Conservation (phyloP, 768 basidiomycete genomes). For the Calocybe cyanea region DNA sequence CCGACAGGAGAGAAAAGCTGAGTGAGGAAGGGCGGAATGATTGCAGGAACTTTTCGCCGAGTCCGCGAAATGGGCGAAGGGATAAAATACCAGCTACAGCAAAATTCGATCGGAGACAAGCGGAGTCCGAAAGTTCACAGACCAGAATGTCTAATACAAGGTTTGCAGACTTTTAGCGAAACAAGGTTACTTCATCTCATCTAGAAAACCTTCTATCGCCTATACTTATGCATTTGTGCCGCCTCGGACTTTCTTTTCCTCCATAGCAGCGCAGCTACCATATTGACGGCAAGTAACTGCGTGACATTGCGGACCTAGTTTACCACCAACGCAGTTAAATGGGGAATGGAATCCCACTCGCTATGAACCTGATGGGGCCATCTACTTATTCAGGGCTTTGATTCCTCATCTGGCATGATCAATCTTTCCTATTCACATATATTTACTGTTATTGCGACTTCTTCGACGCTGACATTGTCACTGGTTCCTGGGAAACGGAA, state of each 20-base stretch:
- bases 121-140: slow-evolving; percentile 5
- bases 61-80: neutral
- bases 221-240: too few species aligned
- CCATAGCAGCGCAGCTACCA: neutral
- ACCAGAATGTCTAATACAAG: neutral
- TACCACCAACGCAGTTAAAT: neutral
- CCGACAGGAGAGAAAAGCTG: too few species aligned
- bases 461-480: too few species aligned
- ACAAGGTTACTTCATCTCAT: too few species aligned
- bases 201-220: too few species aligned
- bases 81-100: too few species aligned
- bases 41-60: too few species aligned
- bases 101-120: slow-evolving; percentile 9
- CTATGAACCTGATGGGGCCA: neutral
- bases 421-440: neutral
- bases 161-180: neutral
- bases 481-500: slow-evolving; percentile 6
- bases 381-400: neutral
- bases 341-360: neutral
- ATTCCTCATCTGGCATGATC: slow-evolving; percentile 3
- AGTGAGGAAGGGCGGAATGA: too few species aligned
- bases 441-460: too few species aligned
- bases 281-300: neutral
- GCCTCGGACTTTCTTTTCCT: neutral
- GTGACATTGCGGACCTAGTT: neutral